Percentiles rank a stretch among this genome's conserved stretches.
Evolutionary conservation across 1,284 basidiomycete genomes (phyloP).

Genomic region (Fomitopsis palustris): DNA sequence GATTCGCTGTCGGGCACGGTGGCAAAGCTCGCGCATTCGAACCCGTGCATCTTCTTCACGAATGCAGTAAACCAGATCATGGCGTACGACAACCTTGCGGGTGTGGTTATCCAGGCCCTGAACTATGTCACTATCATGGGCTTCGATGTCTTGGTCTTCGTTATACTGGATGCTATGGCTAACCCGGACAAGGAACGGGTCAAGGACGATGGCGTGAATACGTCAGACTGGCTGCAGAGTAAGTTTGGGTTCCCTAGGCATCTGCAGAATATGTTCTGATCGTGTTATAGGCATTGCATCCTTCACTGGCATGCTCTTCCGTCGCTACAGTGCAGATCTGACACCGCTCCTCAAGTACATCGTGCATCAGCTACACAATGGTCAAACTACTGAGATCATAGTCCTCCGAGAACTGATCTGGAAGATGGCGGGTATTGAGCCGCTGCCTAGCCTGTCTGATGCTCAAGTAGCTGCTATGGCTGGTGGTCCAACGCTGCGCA

Average conservation of each 20-base stretch:
- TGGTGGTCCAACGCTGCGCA: conserved; percentile 83
- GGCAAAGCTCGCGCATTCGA: conserved; percentile 93
- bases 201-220: conserved; percentile 92
- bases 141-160: conserved; percentile 90
- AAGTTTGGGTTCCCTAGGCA: conserved; percentile 28
- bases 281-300: conserved; percentile 71
- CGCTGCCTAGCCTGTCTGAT: conserved; percentile 85
- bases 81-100: conserved; percentile 94
- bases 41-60: conserved; percentile 89
- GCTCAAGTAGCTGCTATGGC: conserved; percentile 87
- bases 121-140: conserved; percentile 90
- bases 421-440: conserved; percentile 95
- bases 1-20: conserved; percentile 83
- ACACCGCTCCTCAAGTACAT: conserved; percentile 88
- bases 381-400: conserved; percentile 85
- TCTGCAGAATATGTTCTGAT: conserved; percentile 12
- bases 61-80: conserved; percentile 93
- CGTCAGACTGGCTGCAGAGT: conserved; percentile 94
- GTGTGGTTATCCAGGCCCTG: conserved; percentile 88
- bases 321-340: conserved; percentile 82
- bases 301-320: conserved; percentile 91
- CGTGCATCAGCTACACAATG: conserved; percentile 84
- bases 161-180: conserved; percentile 85
- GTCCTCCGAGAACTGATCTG: conserved; percentile 91
- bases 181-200: conserved; percentile 83